Conservation (phyloP, 2,329 filamentous ascomycete genomes). For the Colletotrichum falcatum region DNA sequence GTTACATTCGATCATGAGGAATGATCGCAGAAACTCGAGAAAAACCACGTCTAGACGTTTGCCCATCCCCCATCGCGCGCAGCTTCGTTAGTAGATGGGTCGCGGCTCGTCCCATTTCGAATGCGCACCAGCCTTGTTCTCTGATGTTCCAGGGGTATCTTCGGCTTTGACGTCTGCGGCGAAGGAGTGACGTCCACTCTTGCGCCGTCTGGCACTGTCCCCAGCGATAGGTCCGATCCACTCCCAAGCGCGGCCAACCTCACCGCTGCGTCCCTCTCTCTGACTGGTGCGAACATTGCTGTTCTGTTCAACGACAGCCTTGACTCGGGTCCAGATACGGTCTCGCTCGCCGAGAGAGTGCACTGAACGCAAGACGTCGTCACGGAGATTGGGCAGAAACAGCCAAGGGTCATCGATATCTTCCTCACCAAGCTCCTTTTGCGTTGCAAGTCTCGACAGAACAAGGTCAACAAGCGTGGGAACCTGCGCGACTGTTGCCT, state of each 20-base stretch:
- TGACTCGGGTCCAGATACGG: slow-evolving; percentile 85
- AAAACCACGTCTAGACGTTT: not conserved
- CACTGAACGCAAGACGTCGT: slow-evolving; percentile 87
- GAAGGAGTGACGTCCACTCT: slow-evolving; percentile 65
- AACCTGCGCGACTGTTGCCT: slow-evolving; percentile 77
- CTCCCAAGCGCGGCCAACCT: slow-evolving; percentile 76
- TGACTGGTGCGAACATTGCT: slow-evolving; percentile 85
- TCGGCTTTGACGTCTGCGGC: slow-evolving; percentile 54
- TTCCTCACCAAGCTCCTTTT: slow-evolving; percentile 83
- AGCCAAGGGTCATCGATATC: slow-evolving; percentile 80
- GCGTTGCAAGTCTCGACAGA: slow-evolving; percentile 82
- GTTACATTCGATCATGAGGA: slow-evolving; percentile 6
- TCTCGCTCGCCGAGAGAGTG: slow-evolving; percentile 82
- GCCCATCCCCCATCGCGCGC: slow-evolving; percentile 5
- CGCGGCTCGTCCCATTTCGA: slow-evolving; percentile 57
- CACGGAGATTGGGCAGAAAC: slow-evolving; percentile 87
- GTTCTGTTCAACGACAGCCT: slow-evolving; percentile 89
- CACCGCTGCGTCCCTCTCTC: slow-evolving; percentile 74
- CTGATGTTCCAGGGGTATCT: slow-evolving; percentile 43
- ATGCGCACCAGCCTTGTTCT: slow-evolving; percentile 36
- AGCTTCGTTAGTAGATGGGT: slow-evolving; percentile 54
- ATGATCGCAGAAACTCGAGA: slow-evolving; percentile 10
- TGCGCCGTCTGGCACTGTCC: slow-evolving; percentile 58
- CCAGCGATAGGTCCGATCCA: slow-evolving; percentile 72
- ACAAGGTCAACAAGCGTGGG: slow-evolving; percentile 87